Evolutionary conservation across 768 basidiomycete genomes (phyloP).

Genomic region (Tricholoma furcatifolium): DNA sequence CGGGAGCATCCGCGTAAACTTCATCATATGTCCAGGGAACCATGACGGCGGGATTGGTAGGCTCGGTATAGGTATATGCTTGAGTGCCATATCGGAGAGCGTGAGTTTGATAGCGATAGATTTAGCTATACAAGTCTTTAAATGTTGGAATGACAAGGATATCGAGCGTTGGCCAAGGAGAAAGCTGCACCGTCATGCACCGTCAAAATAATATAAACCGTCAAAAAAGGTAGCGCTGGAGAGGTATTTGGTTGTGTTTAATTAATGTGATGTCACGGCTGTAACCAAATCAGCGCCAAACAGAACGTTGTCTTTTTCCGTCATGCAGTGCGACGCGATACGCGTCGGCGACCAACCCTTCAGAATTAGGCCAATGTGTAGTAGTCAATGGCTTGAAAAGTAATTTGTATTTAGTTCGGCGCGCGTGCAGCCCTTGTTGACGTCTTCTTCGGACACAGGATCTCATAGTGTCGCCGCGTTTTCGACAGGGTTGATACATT

Average conservation of each 20-base stretch:
- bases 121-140: conserved; percentile 4
- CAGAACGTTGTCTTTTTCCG: conserved; percentile 11
- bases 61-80: conserved; percentile 35
- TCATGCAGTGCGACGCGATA: conserved; percentile 5
- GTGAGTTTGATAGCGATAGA: background rate
- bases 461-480: background rate
- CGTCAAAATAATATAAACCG: too few species aligned
- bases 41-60: conserved; percentile 83
- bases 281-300: conserved; percentile 9
- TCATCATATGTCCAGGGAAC: conserved; percentile 96
- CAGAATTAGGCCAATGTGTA: background rate
- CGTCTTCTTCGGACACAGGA: background rate
- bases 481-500: background rate
- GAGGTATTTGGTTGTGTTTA: conserved; percentile 6
- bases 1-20: conserved; percentile 77
- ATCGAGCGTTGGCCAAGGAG: background rate
- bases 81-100: conserved; percentile 27
- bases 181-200: background rate
- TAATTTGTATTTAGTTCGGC: background rate
- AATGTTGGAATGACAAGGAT: background rate
- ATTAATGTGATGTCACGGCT: background rate
- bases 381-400: background rate
- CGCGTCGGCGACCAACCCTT: background rate
- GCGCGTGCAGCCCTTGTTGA: background rate
- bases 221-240: background rate